Percentiles rank a stretch among this genome's conserved stretches.
Evolutionary conservation across 352 stramenopile genomes (phyloP).

Genomic region (Aphanomyces cochlioides): DNA sequence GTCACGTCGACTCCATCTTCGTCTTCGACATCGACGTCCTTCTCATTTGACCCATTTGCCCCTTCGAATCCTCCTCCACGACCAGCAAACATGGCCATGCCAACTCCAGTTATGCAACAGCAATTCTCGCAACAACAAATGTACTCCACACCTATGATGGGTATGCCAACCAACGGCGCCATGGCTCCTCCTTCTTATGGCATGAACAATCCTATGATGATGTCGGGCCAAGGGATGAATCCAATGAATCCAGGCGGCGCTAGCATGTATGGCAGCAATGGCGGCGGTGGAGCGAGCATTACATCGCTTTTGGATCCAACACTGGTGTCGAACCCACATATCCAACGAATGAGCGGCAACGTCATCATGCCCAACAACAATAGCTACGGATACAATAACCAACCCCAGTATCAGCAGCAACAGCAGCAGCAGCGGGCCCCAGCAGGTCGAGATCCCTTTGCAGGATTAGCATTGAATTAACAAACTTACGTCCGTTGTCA

Average conservation of each 20-base stretch:
- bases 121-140: neutral
- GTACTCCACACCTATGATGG: neutral
- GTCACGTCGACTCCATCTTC: neutral
- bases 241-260: neutral
- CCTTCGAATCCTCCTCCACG: neutral
- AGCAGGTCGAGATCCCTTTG: constrained; percentile 59
- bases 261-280: neutral
- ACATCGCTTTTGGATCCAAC: constrained; percentile 46
- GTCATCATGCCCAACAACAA: constrained; percentile 13
- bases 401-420: constrained; percentile 2
- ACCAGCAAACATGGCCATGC: constrained; percentile 2
- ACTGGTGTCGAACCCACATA: constrained; percentile 25
- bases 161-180: neutral
- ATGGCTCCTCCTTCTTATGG: too few species aligned
- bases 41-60: neutral
- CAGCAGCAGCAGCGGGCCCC: neutral
- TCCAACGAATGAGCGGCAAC: neutral
- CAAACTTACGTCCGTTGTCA: neutral
- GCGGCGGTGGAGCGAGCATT: constrained; percentile 37
- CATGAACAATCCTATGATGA: neutral
- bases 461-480: constrained; percentile 46
- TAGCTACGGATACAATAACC: constrained; percentile 12
- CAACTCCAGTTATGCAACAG: neutral
- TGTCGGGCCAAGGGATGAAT: neutral
- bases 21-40: neutral